phyloP scores from a whole-genome alignment of 352 stramenopile species.

The Aphanomyces stellatus region DNA sequence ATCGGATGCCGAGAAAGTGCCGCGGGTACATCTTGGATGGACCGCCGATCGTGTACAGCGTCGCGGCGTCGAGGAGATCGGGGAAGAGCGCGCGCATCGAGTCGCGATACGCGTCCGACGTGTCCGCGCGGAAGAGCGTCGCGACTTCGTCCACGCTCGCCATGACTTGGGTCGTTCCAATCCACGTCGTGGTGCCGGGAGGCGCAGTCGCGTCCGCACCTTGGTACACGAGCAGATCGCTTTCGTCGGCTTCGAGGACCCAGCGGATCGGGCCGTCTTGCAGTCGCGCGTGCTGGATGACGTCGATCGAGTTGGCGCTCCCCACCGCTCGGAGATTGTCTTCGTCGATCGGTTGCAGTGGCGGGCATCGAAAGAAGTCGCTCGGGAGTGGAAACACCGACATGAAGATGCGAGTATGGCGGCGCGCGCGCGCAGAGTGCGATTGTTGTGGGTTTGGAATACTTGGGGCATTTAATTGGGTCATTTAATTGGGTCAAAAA shows the following conservation, averaged over 20 bases:
- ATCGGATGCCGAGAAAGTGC: conserved; percentile 52
- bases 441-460: no score
- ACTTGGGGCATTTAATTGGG: no score
- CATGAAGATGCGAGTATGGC: no score
- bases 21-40: conserved; percentile 25
- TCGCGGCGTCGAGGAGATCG: conserved; percentile 46
- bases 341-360: conserved; percentile 25
- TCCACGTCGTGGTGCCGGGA: not conserved
- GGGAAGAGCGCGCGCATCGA: not conserved
- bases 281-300: not conserved
- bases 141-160: not conserved
- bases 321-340: conserved; percentile 9
- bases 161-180: not conserved
- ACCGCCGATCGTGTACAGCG: conserved; percentile 50
- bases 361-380: conserved; percentile 11
- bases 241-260: not conserved
- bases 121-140: not conserved
- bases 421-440: no score
- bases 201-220: not conserved
- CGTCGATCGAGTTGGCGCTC: not conserved
- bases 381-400: not conserved
- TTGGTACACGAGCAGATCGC: not conserved
- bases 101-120: not conserved
- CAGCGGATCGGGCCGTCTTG: not conserved
- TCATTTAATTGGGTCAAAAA: no score